Evolutionary conservation across 495 filamentous ascomycete species (phyloP).

Genomic region (Letharia lupina): DNA sequence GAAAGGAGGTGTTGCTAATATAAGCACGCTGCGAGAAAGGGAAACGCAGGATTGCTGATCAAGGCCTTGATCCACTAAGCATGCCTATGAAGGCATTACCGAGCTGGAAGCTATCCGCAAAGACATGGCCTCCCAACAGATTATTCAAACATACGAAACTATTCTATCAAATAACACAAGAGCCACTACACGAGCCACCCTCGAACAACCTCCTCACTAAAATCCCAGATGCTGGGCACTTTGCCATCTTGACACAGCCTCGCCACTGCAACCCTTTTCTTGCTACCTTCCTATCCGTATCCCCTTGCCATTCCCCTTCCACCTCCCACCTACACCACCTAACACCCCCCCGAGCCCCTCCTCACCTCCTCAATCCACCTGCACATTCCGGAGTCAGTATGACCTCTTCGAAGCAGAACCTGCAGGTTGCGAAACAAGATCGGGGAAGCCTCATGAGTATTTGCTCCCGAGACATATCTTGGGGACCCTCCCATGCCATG

Average conservation of each 20-base stretch:
- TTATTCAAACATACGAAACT: background rate
- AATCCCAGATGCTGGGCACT: no score
- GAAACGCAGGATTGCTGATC: background rate
- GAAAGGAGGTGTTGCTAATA: background rate
- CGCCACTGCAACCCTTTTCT: background rate
- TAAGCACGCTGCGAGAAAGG: background rate
- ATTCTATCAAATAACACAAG: background rate
- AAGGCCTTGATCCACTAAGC: background rate
- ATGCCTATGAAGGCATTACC: background rate
- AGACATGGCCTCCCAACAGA: background rate
- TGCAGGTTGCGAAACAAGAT: no score
- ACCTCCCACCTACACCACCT: background rate
- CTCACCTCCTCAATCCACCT: conserved; percentile 9
- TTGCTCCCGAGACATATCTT: no score
- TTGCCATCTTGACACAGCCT: background rate
- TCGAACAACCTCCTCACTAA: background rate
- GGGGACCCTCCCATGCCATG: no score
- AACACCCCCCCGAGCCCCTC: background rate
- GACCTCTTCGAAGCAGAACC: no score
- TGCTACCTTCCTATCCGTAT: background rate
- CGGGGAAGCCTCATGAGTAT: no score
- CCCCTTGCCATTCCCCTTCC: background rate
- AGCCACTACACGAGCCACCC: background rate
- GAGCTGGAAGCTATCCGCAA: background rate
- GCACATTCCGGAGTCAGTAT: no score